phyloP scores from a whole-genome alignment of 179 eudicot genomes.

The Beta corolliflora region DNA sequence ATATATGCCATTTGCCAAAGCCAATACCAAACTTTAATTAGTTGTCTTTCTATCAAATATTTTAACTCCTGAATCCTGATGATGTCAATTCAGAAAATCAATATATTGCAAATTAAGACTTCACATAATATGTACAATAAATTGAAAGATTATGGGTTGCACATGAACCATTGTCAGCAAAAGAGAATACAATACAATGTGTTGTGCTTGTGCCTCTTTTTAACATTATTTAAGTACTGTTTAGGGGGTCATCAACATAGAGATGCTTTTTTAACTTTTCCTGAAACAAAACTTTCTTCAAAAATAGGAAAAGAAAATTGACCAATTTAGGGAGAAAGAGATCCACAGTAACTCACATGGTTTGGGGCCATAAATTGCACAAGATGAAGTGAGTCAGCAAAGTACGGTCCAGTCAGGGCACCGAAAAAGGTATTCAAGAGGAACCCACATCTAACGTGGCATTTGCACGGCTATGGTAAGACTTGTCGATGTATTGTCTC shows the following conservation, averaged over 20 bases:
- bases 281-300: neutral
- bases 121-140: neutral
- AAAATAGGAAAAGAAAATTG: neutral
- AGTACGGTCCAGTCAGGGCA: neutral
- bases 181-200: slow-evolving; percentile 4
- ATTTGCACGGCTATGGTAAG: slow-evolving; percentile 7
- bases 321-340: neutral
- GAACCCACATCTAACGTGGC: slow-evolving; percentile 23
- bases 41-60: no score
- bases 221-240: neutral
- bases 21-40: no score
- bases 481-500: slow-evolving; percentile 15
- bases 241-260: neutral
- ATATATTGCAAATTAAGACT: neutral
- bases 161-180: slow-evolving; percentile 1
- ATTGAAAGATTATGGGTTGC: neutral
- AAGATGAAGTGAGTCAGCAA: slow-evolving; percentile 19
- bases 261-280: slow-evolving; percentile 12
- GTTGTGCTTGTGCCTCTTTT: neutral
- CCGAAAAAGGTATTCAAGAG: neutral
- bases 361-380: neutral
- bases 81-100: no score
- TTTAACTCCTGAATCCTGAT: no score
- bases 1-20: no score
- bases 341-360: slow-evolving; percentile 8